Conservation (phyloP, 2,329 filamentous ascomycete genomes). For the Macrophomina pseudophaseolina region DNA sequence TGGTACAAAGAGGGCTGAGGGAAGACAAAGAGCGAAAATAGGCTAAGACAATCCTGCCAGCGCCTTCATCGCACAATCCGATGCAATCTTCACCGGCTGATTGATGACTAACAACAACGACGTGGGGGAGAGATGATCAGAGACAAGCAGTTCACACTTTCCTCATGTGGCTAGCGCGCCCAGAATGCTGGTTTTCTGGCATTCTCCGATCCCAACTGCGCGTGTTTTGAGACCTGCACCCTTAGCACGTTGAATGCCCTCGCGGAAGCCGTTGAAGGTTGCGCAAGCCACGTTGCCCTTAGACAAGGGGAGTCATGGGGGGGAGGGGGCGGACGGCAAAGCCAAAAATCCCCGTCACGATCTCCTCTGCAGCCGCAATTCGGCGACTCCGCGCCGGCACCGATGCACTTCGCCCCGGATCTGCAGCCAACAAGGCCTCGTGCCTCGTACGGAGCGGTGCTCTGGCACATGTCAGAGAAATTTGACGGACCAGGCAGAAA, state of each 20-base stretch:
- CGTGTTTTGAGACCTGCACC: neutral
- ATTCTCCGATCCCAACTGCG: neutral
- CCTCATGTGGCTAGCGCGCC: neutral
- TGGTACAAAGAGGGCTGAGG: neutral
- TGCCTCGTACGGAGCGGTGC: neutral
- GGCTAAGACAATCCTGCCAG: neutral
- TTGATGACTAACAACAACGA: neutral
- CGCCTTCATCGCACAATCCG: too few relatives aligned
- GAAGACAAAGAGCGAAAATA: conserved; percentile 8
- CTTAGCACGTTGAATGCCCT: neutral
- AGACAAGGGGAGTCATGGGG: neutral
- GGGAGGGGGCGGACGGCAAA: neutral
- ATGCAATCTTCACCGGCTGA: too few relatives aligned
- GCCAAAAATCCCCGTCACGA: neutral
- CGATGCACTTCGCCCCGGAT: neutral
- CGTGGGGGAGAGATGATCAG: neutral
- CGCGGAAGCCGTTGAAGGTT: neutral
- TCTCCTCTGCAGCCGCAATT: neutral
- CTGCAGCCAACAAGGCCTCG: neutral
- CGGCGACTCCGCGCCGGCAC: neutral
- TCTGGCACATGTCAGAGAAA: neutral
- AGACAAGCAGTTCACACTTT: neutral
- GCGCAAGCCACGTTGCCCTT: neutral
- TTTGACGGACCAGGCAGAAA: neutral
- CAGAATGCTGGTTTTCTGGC: neutral